Percentiles rank a stretch among this genome's conserved stretches.
Evolutionary conservation across 1,284 basidiomycete species (phyloP).

Genomic region (Violaceomyces palustris): DNA sequence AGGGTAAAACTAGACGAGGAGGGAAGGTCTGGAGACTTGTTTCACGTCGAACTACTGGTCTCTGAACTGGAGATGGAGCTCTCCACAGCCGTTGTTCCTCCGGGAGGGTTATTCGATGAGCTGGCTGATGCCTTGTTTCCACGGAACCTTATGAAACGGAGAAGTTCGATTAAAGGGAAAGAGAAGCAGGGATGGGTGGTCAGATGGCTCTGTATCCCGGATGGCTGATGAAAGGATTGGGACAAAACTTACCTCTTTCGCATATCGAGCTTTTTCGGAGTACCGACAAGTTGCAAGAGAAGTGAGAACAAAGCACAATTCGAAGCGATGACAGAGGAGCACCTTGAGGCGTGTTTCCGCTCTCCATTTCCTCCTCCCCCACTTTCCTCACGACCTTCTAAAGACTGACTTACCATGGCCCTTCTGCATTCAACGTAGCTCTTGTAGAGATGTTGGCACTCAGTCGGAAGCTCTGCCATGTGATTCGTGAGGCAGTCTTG

Average conservation of each 20-base stretch:
- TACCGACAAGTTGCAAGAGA: background rate
- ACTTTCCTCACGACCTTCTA: background rate
- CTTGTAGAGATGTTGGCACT: constrained; percentile 41
- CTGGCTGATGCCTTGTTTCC: constrained; percentile 31
- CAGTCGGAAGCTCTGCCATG: constrained; percentile 31
- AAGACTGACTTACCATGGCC: constrained; percentile 24
- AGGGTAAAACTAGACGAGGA: no score
- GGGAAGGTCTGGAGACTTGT: no score
- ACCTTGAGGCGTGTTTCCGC: background rate
- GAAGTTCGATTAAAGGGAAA: background rate
- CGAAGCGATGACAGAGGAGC: background rate
- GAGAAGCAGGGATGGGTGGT: no score
- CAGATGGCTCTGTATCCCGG: background rate
- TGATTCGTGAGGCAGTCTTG: constrained; percentile 38
- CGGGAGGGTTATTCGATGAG: constrained; percentile 16
- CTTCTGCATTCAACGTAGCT: constrained; percentile 35
- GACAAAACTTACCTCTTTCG: constrained; percentile 14
- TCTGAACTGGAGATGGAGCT: no score
- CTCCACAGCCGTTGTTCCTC: constrained; percentile 31
- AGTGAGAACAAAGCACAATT: background rate
- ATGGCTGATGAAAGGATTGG: background rate
- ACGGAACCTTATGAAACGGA: constrained; percentile 10
- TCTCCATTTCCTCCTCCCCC: background rate
- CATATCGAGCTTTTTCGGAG: constrained; percentile 27
- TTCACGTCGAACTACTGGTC: no score